These are phyloP conservation scores for Suillus discolor DNA, from an alignment of 768 basidiomycete species.

Conservation along the genomic window DNA sequence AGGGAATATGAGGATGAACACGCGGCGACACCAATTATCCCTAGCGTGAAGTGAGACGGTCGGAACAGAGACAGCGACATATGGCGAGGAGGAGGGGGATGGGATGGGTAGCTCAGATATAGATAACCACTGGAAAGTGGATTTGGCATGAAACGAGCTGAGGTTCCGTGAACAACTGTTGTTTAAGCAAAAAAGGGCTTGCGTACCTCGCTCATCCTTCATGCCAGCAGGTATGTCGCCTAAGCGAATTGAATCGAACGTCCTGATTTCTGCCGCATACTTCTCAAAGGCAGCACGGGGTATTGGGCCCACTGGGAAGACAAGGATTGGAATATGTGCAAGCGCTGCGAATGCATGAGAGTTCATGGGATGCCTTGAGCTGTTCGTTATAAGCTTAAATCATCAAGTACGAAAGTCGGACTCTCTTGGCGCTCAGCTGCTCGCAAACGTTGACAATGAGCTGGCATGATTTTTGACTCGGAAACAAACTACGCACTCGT, in stretches of 20 bases:
- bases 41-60: constrained; percentile 81
- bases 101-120: constrained; percentile 77
- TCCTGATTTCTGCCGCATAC: constrained; percentile 73
- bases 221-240: constrained; percentile 82
- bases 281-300: constrained; percentile 67
- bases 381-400: background rate
- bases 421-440: background rate
- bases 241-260: constrained; percentile 72
- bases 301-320: constrained; percentile 85
- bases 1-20: constrained; percentile 59
- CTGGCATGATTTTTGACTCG: constrained; percentile 3
- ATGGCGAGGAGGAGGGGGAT: constrained; percentile 73
- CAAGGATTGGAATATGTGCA: constrained; percentile 81
- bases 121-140: constrained; percentile 76
- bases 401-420: background rate
- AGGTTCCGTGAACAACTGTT: constrained; percentile 13
- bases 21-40: constrained; percentile 85
- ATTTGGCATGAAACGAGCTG: constrained; percentile 84
- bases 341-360: constrained; percentile 76
- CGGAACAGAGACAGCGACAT: constrained; percentile 70
- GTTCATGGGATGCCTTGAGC: constrained; percentile 51
- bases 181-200: constrained; percentile 3
- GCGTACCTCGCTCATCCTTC: constrained; percentile 74
- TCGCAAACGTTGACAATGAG: background rate
- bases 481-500: constrained; percentile 2